A percentile compares a stretch with the other conserved stretches of the same genome.
These are phyloP conservation scores for Parathielavia hyrcaniae DNA, from an alignment of 495 filamentous ascomycete species.

Conservation along the genomic window DNA sequence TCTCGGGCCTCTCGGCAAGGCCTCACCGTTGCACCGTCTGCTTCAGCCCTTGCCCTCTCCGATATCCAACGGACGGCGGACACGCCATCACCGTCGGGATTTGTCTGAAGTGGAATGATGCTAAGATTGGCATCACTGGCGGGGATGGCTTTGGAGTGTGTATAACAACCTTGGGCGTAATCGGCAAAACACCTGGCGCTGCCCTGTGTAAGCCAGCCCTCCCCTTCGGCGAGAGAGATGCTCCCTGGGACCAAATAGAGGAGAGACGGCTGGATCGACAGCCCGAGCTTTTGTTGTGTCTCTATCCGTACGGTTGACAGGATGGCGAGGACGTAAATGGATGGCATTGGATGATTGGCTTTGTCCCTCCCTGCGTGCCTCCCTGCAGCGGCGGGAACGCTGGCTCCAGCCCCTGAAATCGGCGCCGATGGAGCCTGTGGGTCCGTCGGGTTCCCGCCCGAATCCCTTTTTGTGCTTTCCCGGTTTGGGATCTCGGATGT, in stretches of 20 bases:
- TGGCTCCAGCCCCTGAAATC: conserved; percentile 3
- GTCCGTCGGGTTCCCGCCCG: conserved; percentile 10
- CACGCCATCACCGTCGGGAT: background rate
- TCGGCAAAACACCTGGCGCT: too few relatives aligned
- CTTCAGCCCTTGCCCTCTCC: conserved; percentile 4
- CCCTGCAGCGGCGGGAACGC: conserved; percentile 11
- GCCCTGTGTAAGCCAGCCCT: too few relatives aligned
- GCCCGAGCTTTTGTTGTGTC: too few relatives aligned
- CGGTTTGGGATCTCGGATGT: conserved; percentile 26
- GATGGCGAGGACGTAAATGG: too few relatives aligned
- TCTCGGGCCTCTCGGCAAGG: conserved; percentile 5
- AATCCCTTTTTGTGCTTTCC: conserved; percentile 21
- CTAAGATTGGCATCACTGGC: background rate
- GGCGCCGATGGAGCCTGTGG: conserved; percentile 6
- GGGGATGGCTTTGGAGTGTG: background rate
- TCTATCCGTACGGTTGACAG: background rate
- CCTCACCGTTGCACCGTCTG: background rate
- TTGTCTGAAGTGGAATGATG: conserved; percentile 1
- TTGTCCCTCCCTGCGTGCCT: conserved; percentile 12
- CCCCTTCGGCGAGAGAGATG: too few relatives aligned
- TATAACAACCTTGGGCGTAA: background rate
- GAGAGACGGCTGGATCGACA: too few relatives aligned
- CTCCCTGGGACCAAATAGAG: too few relatives aligned
- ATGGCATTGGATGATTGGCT: background rate
- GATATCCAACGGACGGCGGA: background rate